Evolutionary conservation across 2,329 filamentous ascomycete genomes (phyloP).

Genomic region (Neofusicoccum kwambonambiense): DNA sequence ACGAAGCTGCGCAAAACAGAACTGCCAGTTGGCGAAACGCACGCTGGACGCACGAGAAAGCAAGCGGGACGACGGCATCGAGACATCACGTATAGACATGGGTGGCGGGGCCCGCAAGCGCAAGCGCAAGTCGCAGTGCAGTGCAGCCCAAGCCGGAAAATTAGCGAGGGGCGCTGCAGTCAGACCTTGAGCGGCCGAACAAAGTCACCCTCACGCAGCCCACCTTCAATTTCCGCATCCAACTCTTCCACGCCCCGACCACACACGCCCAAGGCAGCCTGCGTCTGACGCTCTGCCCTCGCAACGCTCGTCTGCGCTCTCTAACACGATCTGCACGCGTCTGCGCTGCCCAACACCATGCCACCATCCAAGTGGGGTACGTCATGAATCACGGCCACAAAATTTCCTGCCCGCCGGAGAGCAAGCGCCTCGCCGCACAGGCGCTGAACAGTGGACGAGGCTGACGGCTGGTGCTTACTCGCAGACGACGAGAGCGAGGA

Average conservation of each 20-base stretch:
- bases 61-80: neutral
- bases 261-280: constrained; percentile 3
- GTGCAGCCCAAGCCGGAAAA: constrained; percentile 12
- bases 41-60: neutral
- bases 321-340: constrained; percentile 7
- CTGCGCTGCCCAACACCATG: constrained; percentile 26
- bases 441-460: neutral
- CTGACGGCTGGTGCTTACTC: constrained; percentile 22
- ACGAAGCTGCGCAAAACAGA: neutral
- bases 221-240: constrained; percentile 17
- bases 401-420: constrained; percentile 16
- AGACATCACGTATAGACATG: neutral
- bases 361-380: constrained; percentile 42
- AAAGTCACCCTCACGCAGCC: constrained; percentile 11
- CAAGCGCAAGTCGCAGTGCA: neutral
- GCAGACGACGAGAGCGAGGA: constrained; percentile 55
- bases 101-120: neutral
- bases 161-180: constrained; percentile 16
- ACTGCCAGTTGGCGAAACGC: neutral
- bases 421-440: neutral
- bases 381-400: constrained; percentile 31
- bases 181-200: neutral
- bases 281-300: neutral
- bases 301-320: neutral
- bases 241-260: constrained; percentile 2